Base-by-base conservation (phyloP, 1,284 basidiomycete species). In the Ganoderma leucocontextum region DNA sequence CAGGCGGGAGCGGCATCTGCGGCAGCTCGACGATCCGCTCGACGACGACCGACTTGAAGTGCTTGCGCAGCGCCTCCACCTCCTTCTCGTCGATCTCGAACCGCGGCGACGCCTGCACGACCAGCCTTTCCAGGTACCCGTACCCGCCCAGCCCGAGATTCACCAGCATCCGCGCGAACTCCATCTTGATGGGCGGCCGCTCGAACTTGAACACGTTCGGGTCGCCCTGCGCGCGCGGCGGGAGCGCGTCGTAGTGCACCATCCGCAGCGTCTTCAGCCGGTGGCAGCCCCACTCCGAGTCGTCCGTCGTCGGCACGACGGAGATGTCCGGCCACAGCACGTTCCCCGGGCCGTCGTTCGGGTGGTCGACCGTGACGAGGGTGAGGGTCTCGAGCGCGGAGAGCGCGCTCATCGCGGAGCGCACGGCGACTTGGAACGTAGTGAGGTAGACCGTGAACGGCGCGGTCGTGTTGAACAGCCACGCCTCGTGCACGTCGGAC, bases 141-240 rank as follows among this genome's bases (percentile, higher is more conserved):
- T 66, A 62, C 29, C 39, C 60, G 13, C 60, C 36, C 38, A 60
- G 61, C 52, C 39, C 60, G 38, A 66, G 65, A 52, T 62, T 38
- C 13, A 9, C 4, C 35, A 66, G 60, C 60, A 66, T 53, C 52
- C 39, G 41, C 12, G 17, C 4, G 19, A 62, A 55, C 52, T 55
- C 52, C 29, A 55, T 17, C 29, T 55, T 55, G 33, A 44, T 44
- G n/a, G 13, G 44, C 29, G 12, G 5, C 13, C 29, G 52, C 52
- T 15, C 52, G 33, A 55, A 55, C 52, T 33, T 15, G 52, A 55
- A 35, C 52, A 55, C 52, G 52, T 55, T 55, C 52, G 52, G 52
- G 52, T 55, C 52, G 29, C 52, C 52, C 29, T 55, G 52, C 52
- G 52, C 52, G 29, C 39, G 25, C 22, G 25, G 41, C 38, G 60